These are phyloP conservation scores for Russula abietina DNA, from an alignment of 768 basidiomycete species.

Conservation along the genomic window DNA sequence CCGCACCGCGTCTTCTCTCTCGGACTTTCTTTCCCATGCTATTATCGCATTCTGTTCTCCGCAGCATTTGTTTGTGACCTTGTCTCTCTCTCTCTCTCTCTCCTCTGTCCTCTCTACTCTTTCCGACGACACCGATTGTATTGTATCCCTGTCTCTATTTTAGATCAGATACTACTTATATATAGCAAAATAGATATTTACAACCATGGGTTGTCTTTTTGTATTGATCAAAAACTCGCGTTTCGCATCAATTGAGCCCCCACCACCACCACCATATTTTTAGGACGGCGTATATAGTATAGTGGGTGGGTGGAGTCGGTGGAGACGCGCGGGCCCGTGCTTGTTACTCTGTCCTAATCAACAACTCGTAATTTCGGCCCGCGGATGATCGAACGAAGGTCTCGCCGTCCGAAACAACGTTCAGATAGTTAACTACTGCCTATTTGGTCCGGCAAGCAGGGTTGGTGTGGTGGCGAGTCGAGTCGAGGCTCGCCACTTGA, in stretches of 20 bases:
- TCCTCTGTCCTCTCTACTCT: neutral
- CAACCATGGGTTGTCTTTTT: slow-evolving; percentile 6
- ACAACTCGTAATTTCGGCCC: neutral
- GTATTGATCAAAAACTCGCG: neutral
- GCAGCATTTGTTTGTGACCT: slow-evolving; percentile 2
- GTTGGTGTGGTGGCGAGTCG: too few relatives aligned
- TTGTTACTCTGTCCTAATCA: neutral
- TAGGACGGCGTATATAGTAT: neutral
- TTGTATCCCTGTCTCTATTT: slow-evolving; percentile 13
- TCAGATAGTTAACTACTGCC: neutral
- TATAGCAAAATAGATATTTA: slow-evolving; percentile 20
- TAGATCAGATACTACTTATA: slow-evolving; percentile 19
- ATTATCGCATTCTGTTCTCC: slow-evolving; percentile 12
- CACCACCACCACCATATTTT: too few relatives aligned
- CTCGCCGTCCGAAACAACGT: neutral
- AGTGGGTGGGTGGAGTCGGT: too few relatives aligned
- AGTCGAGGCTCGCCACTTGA: neutral
- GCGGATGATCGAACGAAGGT: slow-evolving; percentile 12
- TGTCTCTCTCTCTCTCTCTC: neutral
- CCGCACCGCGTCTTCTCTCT: neutral
- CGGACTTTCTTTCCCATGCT: neutral
- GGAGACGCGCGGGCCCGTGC: neutral
- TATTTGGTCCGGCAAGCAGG: neutral
- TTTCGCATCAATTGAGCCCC: neutral
- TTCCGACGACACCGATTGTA: slow-evolving; percentile 2